Percentiles rank a stretch among this genome's conserved stretches.
Conservation (phyloP, 768 basidiomycete species). For the Lactarius tabidus region DNA sequence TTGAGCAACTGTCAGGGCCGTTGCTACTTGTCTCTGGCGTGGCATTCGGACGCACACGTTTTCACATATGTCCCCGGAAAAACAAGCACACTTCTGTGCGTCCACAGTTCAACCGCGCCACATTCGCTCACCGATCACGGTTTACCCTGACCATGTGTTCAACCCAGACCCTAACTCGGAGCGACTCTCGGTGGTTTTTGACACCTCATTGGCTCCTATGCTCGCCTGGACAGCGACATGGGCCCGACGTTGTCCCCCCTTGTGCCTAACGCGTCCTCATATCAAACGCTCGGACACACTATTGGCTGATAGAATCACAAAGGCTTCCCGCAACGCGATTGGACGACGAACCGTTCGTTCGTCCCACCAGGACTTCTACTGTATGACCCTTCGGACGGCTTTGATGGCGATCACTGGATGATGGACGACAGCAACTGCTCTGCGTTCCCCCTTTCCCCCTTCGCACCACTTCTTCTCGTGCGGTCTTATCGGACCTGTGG, state of each 20-base stretch:
- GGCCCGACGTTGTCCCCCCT: background rate
- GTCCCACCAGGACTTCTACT: background rate
- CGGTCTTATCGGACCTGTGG: background rate
- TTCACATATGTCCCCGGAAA: slow-evolving; percentile 2
- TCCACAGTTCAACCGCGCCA: background rate
- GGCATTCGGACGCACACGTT: background rate
- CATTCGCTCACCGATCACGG: background rate
- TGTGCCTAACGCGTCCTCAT: background rate
- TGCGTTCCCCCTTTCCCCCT: background rate
- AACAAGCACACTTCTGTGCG: background rate
- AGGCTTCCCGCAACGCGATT: background rate
- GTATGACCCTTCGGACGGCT: background rate
- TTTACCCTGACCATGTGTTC: background rate
- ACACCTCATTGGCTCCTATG: background rate
- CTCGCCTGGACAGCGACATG: no score
- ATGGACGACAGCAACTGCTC: background rate
- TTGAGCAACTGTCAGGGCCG: slow-evolving; percentile 13
- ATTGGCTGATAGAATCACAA: background rate
- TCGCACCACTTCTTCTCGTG: background rate
- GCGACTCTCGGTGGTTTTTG: background rate
- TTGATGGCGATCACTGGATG: background rate
- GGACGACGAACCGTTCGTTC: background rate
- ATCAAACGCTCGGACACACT: background rate
- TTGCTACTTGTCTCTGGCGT: slow-evolving; percentile 9
- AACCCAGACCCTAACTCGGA: background rate